Evolutionary conservation across 2,329 filamentous ascomycete genomes (phyloP).

Genomic region (Beauveria varroae): DNA sequence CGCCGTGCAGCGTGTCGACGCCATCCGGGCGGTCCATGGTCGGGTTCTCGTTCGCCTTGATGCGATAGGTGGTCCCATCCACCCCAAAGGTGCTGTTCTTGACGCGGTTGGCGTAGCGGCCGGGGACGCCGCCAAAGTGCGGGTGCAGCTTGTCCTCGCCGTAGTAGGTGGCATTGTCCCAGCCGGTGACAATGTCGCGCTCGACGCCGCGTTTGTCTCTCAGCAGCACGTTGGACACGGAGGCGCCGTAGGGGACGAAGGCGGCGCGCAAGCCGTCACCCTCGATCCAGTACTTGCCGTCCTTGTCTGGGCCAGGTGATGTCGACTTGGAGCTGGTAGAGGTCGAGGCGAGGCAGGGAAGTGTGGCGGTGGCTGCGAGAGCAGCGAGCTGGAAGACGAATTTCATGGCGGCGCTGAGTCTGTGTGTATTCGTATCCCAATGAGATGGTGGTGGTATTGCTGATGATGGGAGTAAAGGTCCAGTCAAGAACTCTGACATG

Average conservation of each 20-base stretch:
- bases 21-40: slow-evolving; percentile 42
- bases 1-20: slow-evolving; percentile 61
- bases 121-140: slow-evolving; percentile 66
- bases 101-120: slow-evolving; percentile 75
- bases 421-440: not conserved
- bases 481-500: slow-evolving; percentile 1
- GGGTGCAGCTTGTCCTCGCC: slow-evolving; percentile 55
- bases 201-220: slow-evolving; percentile 60
- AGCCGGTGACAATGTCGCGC: slow-evolving; percentile 66
- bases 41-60: slow-evolving; percentile 57
- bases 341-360: slow-evolving; percentile 13
- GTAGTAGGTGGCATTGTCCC: slow-evolving; percentile 70
- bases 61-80: slow-evolving; percentile 52
- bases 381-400: slow-evolving; percentile 12
- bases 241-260: slow-evolving; percentile 70
- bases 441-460: not conserved
- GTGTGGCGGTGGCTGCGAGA: slow-evolving; percentile 15
- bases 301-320: slow-evolving; percentile 37
- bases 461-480: not conserved
- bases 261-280: slow-evolving; percentile 58
- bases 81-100: slow-evolving; percentile 67
- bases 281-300: slow-evolving; percentile 66
- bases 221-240: slow-evolving; percentile 64
- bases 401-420: slow-evolving; percentile 16
- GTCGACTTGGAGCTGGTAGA: slow-evolving; percentile 11